Evolutionary conservation across 2,329 filamentous ascomycete genomes (phyloP).

Genomic region (Diaporthe nobilis): DNA sequence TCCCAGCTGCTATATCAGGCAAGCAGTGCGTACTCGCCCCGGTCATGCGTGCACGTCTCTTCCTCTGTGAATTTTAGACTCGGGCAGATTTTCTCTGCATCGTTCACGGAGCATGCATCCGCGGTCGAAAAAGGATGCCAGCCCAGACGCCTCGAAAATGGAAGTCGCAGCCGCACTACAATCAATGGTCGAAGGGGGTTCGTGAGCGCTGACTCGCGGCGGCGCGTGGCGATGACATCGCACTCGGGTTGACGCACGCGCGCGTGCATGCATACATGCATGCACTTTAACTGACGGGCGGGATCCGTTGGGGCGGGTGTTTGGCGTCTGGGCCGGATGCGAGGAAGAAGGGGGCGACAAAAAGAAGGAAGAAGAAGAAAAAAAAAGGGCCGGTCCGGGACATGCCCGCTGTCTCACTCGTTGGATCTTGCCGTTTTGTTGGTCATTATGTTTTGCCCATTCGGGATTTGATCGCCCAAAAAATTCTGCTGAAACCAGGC

Average conservation of each 20-base stretch:
- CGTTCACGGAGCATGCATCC: neutral
- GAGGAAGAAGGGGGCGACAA: neutral
- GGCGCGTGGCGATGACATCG: constrained; percentile 16
- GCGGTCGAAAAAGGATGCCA: neutral
- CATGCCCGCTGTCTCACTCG: constrained; percentile 8
- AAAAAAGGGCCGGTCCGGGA: neutral
- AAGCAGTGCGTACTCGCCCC: neutral
- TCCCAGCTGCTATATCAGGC: neutral
- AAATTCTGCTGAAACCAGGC: constrained; percentile 17
- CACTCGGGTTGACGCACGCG: neutral
- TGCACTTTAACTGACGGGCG: constrained; percentile 19
- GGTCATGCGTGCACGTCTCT: neutral
- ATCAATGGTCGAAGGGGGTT: neutral
- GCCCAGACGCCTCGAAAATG: neutral
- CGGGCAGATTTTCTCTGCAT: neutral
- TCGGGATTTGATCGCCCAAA: constrained; percentile 7
- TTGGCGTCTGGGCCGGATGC: neutral
- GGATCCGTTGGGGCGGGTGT: neutral
- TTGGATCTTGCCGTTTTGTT: neutral
- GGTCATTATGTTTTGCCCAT: neutral
- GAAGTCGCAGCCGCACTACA: neutral
- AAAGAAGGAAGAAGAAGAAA: neutral
- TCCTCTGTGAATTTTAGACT: neutral
- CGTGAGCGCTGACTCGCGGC: constrained; percentile 16
- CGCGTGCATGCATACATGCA: neutral